Percentiles rank a stretch among this genome's conserved stretches.
Conservation (phyloP, 345 rosid genomes). For the Aethionema arabicum region DNA sequence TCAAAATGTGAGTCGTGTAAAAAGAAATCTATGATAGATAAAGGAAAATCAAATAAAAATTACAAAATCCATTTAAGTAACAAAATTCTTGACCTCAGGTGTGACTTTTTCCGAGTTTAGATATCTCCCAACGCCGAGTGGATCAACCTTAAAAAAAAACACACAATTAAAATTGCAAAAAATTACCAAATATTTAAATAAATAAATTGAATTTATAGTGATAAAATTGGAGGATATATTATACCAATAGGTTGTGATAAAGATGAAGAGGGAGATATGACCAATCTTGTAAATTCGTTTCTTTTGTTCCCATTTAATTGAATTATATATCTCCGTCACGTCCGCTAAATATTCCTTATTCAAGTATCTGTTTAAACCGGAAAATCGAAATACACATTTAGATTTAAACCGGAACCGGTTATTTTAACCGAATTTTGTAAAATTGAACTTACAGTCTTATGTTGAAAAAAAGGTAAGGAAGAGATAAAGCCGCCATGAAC, state of each 20-base stretch:
- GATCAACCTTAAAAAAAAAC: conserved; percentile 27
- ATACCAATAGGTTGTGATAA: conserved; percentile 80
- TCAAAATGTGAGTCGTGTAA: too few relatives aligned
- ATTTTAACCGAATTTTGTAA: background rate
- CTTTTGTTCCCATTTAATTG: conserved; percentile 79
- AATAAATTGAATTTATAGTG: background rate
- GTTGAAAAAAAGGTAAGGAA: conserved; percentile 63
- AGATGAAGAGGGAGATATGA: conserved; percentile 60
- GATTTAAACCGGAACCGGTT: background rate
- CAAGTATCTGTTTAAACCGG: conserved; percentile 49
- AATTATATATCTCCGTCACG: conserved; percentile 91
- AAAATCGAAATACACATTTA: background rate
- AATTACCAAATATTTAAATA: background rate
- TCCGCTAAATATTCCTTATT: conserved; percentile 66
- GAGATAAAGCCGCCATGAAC: conserved; percentile 54
- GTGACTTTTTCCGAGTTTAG: conserved; percentile 14
- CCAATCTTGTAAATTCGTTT: conserved; percentile 71
- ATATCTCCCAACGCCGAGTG: conserved; percentile 38
- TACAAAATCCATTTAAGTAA: background rate
- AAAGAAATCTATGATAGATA: too few relatives aligned
- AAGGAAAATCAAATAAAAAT: too few relatives aligned
- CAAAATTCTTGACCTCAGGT: background rate
- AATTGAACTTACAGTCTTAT: conserved; percentile 52
- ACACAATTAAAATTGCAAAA: background rate
- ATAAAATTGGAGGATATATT: conserved; percentile 1